Conservation (phyloP, 345 rosid genomes). For the Lagerstroemia speciosa region DNA sequence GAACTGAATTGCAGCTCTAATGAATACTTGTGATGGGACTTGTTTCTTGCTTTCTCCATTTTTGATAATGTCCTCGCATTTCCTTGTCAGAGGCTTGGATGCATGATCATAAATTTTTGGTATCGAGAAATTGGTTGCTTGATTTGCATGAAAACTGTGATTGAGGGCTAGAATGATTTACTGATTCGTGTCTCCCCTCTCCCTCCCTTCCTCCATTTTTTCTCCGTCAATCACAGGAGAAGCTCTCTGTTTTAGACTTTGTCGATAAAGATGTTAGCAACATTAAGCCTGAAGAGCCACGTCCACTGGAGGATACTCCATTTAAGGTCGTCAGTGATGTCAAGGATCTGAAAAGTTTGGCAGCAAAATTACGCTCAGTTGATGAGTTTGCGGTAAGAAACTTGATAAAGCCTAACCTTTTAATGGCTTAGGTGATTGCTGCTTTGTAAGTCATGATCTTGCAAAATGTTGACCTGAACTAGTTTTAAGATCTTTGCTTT, state of each 20-base stretch:
- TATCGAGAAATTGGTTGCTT: no score
- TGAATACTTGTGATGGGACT: no score
- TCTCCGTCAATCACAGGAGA: conserved; percentile 56
- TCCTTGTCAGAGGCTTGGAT: no score
- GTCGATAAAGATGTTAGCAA: conserved; percentile 37
- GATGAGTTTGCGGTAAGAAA: conserved; percentile 73
- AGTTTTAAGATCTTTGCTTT: neutral
- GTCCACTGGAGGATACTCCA: conserved; percentile 41
- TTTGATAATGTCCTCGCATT: no score
- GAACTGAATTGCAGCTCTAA: neutral
- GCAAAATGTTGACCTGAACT: neutral
- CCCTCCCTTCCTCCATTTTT: neutral
- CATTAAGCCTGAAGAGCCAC: conserved; percentile 39
- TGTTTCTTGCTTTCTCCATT: no score
- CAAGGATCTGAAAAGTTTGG: conserved; percentile 68
- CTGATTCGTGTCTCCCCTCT: neutral
- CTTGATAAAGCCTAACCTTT: neutral
- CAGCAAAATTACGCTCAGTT: conserved; percentile 45
- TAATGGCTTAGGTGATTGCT: neutral
- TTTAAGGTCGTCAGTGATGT: conserved; percentile 73
- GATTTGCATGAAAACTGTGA: no score
- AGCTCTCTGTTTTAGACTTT: conserved; percentile 57
- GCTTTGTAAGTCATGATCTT: neutral
- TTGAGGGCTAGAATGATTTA: no score
- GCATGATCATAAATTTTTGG: no score